Conservation (phyloP, 306 rosid species). For the Quercus dentata region DNA sequence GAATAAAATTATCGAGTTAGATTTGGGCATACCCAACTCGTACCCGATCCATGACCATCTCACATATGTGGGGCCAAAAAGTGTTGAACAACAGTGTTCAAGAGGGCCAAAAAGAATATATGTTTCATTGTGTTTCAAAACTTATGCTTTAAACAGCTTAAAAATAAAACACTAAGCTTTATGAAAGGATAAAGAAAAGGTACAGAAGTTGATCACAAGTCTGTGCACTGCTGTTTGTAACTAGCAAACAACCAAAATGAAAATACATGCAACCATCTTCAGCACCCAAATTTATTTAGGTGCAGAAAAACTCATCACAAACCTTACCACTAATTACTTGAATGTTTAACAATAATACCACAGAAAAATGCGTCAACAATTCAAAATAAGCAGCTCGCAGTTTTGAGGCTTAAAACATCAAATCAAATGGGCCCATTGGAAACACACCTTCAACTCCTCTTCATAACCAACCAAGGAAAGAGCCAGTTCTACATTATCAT, state of each 20-base stretch:
- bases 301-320: not conserved
- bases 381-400: not conserved
- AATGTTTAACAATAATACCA: not conserved
- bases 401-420: not conserved
- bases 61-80: not conserved
- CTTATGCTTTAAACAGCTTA: not conserved
- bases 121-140: not conserved
- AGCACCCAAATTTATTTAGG: slow-evolving; percentile 6
- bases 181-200: not conserved
- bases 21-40: too few species aligned
- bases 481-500: slow-evolving; percentile 76
- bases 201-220: not conserved
- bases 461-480: slow-evolving; percentile 91
- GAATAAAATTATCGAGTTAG: too few species aligned
- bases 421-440: not conserved
- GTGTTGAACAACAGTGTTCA: not conserved
- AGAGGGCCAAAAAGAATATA: not conserved
- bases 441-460: slow-evolving; percentile 70
- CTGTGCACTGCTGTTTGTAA: not conserved
- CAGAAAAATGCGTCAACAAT: slow-evolving; percentile 1
- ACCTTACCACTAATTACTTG: not conserved
- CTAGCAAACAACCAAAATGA: slow-evolving; percentile 1
- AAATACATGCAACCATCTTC: slow-evolving; percentile 17
- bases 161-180: not conserved
- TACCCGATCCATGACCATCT: too few species aligned